These are phyloP conservation scores for Cephalotrichum gorgonifer DNA, from an alignment of 2,329 filamentous ascomycete genomes.

Conservation along the genomic window DNA sequence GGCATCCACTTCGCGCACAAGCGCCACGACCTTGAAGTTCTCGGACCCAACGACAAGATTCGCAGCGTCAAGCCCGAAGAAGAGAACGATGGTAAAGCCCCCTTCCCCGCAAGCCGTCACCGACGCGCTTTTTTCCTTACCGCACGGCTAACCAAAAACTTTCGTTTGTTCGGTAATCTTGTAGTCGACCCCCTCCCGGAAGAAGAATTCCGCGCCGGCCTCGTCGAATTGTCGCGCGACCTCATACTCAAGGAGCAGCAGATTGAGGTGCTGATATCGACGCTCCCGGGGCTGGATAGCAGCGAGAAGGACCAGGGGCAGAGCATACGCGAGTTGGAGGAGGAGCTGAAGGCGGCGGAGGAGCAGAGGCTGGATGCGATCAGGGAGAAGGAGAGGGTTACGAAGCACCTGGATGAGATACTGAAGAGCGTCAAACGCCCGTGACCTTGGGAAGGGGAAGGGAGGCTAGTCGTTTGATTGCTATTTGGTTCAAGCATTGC, in stretches of 20 bases:
- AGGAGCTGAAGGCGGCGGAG: constrained; percentile 54
- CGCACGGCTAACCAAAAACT: not conserved
- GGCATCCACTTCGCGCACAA: constrained; percentile 55
- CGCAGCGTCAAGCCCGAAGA: constrained; percentile 46
- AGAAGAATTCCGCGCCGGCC: constrained; percentile 55
- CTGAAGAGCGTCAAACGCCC: constrained; percentile 46
- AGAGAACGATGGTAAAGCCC: constrained; percentile 36
- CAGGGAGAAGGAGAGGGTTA: constrained; percentile 51
- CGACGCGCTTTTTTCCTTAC: not conserved
- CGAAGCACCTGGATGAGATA: constrained; percentile 49
- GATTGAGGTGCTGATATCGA: constrained; percentile 67
- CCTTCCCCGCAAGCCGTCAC: too few relatives aligned
- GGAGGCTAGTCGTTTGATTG: not conserved
- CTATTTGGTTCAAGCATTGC: not conserved
- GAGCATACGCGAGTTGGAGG: constrained; percentile 53
- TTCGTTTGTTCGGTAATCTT: too few relatives aligned
- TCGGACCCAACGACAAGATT: constrained; percentile 47
- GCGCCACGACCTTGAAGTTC: constrained; percentile 55
- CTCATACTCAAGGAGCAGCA: constrained; percentile 73
- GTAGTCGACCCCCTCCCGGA: constrained; percentile 53
- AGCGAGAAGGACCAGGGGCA: constrained; percentile 68
- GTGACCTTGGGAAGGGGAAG: not conserved
- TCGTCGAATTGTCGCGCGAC: constrained; percentile 65
- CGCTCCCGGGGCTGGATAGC: constrained; percentile 65
- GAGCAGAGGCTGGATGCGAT: constrained; percentile 51